A percentile compares a stretch with the other conserved stretches of the same genome.
Conservation (phyloP, 495 filamentous ascomycete genomes). For the Penicillium robsamsonii region DNA sequence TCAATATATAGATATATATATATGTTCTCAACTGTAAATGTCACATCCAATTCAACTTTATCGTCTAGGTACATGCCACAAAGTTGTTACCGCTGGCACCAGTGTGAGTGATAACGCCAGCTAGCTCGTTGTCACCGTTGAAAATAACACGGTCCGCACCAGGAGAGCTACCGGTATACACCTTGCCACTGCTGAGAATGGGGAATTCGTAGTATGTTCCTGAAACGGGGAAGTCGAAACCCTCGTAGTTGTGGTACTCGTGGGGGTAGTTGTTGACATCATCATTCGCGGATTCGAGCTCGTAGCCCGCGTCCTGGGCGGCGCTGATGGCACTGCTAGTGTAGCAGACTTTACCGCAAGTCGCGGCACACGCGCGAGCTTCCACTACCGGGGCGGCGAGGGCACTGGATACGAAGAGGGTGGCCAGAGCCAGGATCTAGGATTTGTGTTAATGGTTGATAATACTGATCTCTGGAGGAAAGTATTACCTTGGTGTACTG, state of each 20-base stretch:
- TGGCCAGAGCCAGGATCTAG: constrained; percentile 26
- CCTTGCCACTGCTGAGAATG: constrained; percentile 51
- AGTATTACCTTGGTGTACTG: constrained; percentile 29
- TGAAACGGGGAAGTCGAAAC: constrained; percentile 60
- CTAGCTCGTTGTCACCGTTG: constrained; percentile 49
- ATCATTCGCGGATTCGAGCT: constrained; percentile 43
- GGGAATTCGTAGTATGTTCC: constrained; percentile 75
- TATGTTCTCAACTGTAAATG: not conserved
- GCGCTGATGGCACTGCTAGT: constrained; percentile 42
- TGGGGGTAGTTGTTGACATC: constrained; percentile 63
- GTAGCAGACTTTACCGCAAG: constrained; percentile 54
- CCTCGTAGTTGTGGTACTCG: constrained; percentile 71
- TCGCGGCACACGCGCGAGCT: constrained; percentile 48
- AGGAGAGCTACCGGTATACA: constrained; percentile 63
- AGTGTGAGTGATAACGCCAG: constrained; percentile 65
- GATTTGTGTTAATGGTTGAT: constrained; percentile 2
- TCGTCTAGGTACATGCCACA: constrained; percentile 48
- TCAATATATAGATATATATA: too few species aligned
- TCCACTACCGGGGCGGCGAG: constrained; percentile 45
- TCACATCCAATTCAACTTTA: not conserved
- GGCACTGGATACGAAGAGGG: constrained; percentile 37
- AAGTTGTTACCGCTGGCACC: constrained; percentile 66
- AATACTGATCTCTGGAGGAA: not conserved
- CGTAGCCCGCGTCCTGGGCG: constrained; percentile 51
- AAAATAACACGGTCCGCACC: constrained; percentile 73